Conservation (phyloP, 2,329 filamentous ascomycete genomes). For the Fusarium palustre region DNA sequence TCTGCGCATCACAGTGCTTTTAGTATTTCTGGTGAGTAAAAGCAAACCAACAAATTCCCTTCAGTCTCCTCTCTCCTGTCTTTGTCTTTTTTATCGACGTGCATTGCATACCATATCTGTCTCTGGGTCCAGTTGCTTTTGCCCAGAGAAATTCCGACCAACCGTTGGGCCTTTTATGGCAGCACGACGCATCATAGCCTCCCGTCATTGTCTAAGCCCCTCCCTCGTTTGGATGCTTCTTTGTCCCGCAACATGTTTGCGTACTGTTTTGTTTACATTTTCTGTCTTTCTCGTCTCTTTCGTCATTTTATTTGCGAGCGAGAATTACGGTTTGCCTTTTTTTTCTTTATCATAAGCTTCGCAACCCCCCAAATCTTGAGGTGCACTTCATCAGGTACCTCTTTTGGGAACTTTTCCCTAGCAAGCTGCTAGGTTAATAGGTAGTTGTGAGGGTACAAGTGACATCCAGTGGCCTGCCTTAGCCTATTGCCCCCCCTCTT, state of each 20-base stretch:
- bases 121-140: slow-evolving; percentile 10
- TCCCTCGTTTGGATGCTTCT: slow-evolving; percentile 11
- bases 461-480: slow-evolving; percentile 16
- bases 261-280: not conserved
- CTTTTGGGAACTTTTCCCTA: not conserved
- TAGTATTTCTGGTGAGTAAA: slow-evolving; percentile 42
- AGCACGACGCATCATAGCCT: slow-evolving; percentile 38
- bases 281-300: not conserved
- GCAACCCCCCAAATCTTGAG: slow-evolving; percentile 5
- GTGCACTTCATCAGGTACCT: slow-evolving; percentile 8
- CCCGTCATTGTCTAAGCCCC: slow-evolving; percentile 3
- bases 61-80: not conserved
- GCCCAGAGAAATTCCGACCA: slow-evolving; percentile 32
- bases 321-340: slow-evolving; percentile 5
- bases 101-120: slow-evolving; percentile 9
- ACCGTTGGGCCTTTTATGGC: slow-evolving; percentile 19
- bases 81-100: slow-evolving; percentile 15
- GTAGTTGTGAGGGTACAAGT: slow-evolving; percentile 30
- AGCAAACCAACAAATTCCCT: not conserved
- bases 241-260: slow-evolving; percentile 26
- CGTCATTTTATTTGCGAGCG: not conserved
- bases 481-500: slow-evolving; percentile 7
- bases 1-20: slow-evolving; percentile 35
- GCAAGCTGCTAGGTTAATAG: not conserved
- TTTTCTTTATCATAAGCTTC: slow-evolving; percentile 5